phyloP scores from a whole-genome alignment of 2,329 filamentous ascomycete species.

The Lasiodiplodia sp. region DNA sequence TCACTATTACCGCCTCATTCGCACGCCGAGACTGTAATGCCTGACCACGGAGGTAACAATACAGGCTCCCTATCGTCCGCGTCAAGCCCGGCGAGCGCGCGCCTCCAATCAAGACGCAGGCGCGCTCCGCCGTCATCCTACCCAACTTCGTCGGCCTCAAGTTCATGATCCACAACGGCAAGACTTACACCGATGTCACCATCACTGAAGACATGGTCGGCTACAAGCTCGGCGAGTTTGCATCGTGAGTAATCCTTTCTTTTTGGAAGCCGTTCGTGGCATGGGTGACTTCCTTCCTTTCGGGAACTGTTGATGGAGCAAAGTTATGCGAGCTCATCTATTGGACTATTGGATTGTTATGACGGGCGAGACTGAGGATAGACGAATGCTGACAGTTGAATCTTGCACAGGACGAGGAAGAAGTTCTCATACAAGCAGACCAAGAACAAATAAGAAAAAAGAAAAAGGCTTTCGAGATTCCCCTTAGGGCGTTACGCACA shows the following conservation, averaged over 20 bases:
- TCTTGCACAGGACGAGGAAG: conserved; percentile 66
- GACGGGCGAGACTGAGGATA: not conserved
- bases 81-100: conserved; percentile 67
- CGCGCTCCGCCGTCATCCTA: conserved; percentile 85
- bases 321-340: not conserved
- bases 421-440: conserved; percentile 72
- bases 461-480: not conserved
- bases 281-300: not conserved
- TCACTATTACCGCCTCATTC: not conserved
- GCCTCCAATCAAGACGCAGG: conserved; percentile 83
- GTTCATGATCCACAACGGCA: conserved; percentile 93
- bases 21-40: no score
- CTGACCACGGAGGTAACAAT: conserved; percentile 33
- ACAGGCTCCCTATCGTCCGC: conserved; percentile 69
- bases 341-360: no score
- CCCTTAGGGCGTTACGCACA: not conserved
- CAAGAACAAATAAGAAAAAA: conserved; percentile 68
- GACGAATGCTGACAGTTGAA: conserved; percentile 30
- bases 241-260: conserved; percentile 68
- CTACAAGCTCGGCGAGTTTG: conserved; percentile 92
- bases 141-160: conserved; percentile 90
- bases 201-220: conserved; percentile 97
- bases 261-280: not conserved
- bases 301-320: not conserved
- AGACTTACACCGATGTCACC: conserved; percentile 79